Percentiles rank a stretch among this genome's conserved stretches.
phyloP scores from a whole-genome alignment of 2,329 filamentous ascomycete genomes.

The Ascomycota sp. region DNA sequence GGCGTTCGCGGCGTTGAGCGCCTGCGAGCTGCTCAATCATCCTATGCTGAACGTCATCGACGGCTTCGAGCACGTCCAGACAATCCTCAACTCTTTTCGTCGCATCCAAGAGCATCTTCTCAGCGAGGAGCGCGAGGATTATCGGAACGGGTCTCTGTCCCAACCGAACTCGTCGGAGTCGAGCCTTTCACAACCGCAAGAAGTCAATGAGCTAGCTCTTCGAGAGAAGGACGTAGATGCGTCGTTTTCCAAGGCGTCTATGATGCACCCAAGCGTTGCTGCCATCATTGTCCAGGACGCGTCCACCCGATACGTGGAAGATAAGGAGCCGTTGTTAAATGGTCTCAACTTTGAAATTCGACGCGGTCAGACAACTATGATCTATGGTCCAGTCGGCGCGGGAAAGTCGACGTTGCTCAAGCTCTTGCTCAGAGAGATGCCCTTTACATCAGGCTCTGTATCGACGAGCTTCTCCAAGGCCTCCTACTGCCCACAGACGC shows the following conservation, averaged over 20 bases:
- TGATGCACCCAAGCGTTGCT: neutral
- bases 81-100: slow-evolving; percentile 5
- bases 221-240: neutral
- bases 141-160: neutral
- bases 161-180: neutral
- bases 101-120: slow-evolving; percentile 6
- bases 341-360: slow-evolving; percentile 3
- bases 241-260: neutral
- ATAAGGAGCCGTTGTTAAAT: slow-evolving; percentile 1
- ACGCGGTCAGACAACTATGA: slow-evolving; percentile 5
- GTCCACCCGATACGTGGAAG: slow-evolving; percentile 2
- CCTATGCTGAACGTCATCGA: slow-evolving; percentile 5
- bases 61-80: slow-evolving; percentile 6
- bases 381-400: slow-evolving; percentile 6
- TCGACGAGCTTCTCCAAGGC: slow-evolving; percentile 2
- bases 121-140: slow-evolving; percentile 5
- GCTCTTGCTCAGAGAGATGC: slow-evolving; percentile 7
- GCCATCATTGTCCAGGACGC: slow-evolving; percentile 1
- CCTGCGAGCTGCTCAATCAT: slow-evolving; percentile 5
- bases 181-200: neutral
- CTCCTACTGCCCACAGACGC: slow-evolving; percentile 7
- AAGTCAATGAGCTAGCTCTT: neutral
- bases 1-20: slow-evolving; percentile 5
- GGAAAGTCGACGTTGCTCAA: slow-evolving; percentile 8
- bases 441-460: slow-evolving; percentile 3